Evolutionary conservation across 2,329 filamentous ascomycete genomes (phyloP).

Genomic region (Fusarium gaditjirri): DNA sequence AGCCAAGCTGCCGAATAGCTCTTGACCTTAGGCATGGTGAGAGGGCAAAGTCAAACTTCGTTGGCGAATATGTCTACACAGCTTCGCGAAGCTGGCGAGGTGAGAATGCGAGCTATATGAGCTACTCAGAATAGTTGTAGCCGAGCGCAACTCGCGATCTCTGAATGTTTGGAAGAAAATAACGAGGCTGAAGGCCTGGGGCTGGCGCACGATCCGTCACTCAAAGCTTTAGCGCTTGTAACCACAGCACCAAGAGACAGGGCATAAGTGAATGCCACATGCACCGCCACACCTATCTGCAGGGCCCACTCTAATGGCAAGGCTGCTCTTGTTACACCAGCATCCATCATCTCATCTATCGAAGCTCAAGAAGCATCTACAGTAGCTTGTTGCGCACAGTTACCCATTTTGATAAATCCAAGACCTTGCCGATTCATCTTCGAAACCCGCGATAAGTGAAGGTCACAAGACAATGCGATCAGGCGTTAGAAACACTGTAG

Average conservation of each 20-base stretch:
- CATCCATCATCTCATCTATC: constrained; percentile 20
- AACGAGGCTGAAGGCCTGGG: constrained; percentile 37
- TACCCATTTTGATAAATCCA: background rate
- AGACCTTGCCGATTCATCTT: background rate
- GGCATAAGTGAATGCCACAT: constrained; percentile 13
- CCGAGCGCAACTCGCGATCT: background rate
- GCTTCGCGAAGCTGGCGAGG: constrained; percentile 29
- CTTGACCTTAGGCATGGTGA: constrained; percentile 83
- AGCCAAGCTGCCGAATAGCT: constrained; percentile 91
- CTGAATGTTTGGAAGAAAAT: constrained; percentile 28
- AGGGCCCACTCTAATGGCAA: constrained; percentile 22
- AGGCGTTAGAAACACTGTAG: constrained; percentile 76
- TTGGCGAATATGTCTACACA: background rate
- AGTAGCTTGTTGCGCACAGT: background rate
- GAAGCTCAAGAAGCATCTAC: background rate
- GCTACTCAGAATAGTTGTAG: background rate
- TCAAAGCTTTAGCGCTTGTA: constrained; percentile 22
- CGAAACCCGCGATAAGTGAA: background rate
- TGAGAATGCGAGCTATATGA: background rate
- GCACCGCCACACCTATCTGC: constrained; percentile 17
- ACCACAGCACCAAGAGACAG: constrained; percentile 15
- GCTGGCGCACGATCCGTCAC: constrained; percentile 25
- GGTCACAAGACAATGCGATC: constrained; percentile 54
- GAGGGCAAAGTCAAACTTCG: constrained; percentile 8
- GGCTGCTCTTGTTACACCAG: constrained; percentile 26